These are phyloP conservation scores for Sinapis alba DNA, from an alignment of 441 rosid species.

Conservation along the genomic window DNA sequence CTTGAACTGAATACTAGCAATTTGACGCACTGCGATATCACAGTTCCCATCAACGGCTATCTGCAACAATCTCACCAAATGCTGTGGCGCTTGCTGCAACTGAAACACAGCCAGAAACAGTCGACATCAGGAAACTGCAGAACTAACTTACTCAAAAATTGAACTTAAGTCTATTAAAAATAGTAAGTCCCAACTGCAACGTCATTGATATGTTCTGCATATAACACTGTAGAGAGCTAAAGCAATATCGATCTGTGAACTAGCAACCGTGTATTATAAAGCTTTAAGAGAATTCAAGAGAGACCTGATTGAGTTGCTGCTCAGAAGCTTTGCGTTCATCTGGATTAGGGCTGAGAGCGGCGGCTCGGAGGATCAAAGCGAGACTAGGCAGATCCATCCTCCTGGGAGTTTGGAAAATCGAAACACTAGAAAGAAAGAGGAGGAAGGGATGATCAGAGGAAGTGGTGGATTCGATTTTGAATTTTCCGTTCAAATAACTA, in stretches of 20 bases:
- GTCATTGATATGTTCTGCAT: background rate
- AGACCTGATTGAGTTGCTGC: constrained; percentile 81
- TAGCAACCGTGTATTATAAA: background rate
- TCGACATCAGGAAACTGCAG: too few species aligned
- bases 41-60: constrained; percentile 81
- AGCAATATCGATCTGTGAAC: background rate
- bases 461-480: constrained; percentile 18
- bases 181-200: constrained; percentile 3
- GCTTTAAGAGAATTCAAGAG: constrained; percentile 11
- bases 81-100: constrained; percentile 91
- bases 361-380: constrained; percentile 70
- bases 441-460: constrained; percentile 14
- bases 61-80: constrained; percentile 86
- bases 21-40: constrained; percentile 90
- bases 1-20: constrained; percentile 95
- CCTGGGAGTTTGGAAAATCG: constrained; percentile 11
- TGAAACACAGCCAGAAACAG: constrained; percentile 28
- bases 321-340: constrained; percentile 95
- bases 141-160: too few species aligned
- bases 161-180: background rate
- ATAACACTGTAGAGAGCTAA: background rate
- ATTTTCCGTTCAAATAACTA: constrained; percentile 29
- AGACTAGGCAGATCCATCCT: constrained; percentile 87
- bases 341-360: constrained; percentile 76
- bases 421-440: constrained; percentile 14